Evolutionary conservation across 1,139 yeast species (phyloP).

Genomic region (Taphrina sp.): DNA sequence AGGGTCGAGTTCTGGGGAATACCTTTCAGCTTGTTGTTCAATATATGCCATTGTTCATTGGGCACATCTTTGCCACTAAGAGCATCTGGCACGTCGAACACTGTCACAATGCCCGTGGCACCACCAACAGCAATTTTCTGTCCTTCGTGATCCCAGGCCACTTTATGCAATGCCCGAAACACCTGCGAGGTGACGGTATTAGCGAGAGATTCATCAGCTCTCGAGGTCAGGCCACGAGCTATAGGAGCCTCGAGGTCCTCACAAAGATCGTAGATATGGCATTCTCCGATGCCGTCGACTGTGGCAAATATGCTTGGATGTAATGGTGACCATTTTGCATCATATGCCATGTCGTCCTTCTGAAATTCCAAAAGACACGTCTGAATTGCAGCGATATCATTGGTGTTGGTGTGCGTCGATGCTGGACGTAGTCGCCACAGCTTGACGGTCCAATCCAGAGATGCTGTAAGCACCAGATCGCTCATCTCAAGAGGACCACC

Average conservation of each 20-base stretch:
- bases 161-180: slow-evolving; percentile 38
- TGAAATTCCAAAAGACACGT: slow-evolving; percentile 42
- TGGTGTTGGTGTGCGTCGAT: not conserved
- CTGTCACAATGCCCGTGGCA: slow-evolving; percentile 43
- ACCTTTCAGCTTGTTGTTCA: slow-evolving; percentile 9
- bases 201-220: not conserved
- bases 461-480: slow-evolving; percentile 45
- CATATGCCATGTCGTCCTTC: slow-evolving; percentile 49
- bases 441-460: slow-evolving; percentile 50
- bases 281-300: slow-evolving; percentile 50
- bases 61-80: not conserved
- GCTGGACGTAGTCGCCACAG: slow-evolving; percentile 44
- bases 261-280: slow-evolving; percentile 60
- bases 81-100: slow-evolving; percentile 41
- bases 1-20: too few species aligned
- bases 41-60: not conserved
- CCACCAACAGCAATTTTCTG: slow-evolving; percentile 45
- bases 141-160: slow-evolving; percentile 42
- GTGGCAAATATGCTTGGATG: slow-evolving; percentile 51
- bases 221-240: slow-evolving; percentile 23
- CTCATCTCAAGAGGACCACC: slow-evolving; percentile 34
- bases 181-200: slow-evolving; percentile 36
- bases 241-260: slow-evolving; percentile 44
- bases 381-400: slow-evolving; percentile 20
- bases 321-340: slow-evolving; percentile 50